Percentiles rank a stretch among this genome's conserved stretches.
phyloP scores from a whole-genome alignment of 306 rosid genomes.

The Datisca glomerata region DNA sequence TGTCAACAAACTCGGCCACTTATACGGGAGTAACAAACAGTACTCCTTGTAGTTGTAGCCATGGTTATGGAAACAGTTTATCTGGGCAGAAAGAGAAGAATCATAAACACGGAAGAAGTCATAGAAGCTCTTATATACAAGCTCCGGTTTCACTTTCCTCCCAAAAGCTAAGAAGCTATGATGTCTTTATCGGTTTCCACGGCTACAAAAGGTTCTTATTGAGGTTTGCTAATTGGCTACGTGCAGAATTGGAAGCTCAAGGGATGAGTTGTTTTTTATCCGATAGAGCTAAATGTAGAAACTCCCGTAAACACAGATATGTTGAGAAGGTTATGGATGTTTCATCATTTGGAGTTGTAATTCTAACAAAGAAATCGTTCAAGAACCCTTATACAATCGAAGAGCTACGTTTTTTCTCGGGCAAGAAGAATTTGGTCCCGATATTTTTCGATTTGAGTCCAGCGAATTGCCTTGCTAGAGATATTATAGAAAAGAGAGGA shows the following conservation, averaged over 20 bases:
- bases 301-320: conserved; percentile 41
- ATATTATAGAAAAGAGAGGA: conserved; percentile 82
- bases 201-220: conserved; percentile 51
- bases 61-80: conserved; percentile 19
- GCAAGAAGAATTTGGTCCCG: conserved; percentile 77
- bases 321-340: conserved; percentile 82
- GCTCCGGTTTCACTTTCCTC: conserved; percentile 54
- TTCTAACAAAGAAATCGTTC: conserved; percentile 76
- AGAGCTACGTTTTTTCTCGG: conserved; percentile 60
- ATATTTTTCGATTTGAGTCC: conserved; percentile 73
- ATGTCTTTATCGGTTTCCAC: conserved; percentile 67
- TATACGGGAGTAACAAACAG: conserved; percentile 44
- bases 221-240: conserved; percentile 68
- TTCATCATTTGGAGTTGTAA: conserved; percentile 65
- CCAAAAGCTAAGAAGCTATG: conserved; percentile 54
- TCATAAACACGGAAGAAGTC: conserved; percentile 27
- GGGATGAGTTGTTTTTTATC: conserved; percentile 77
- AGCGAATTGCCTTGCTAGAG: conserved; percentile 72
- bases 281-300: conserved; percentile 62
- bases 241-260: conserved; percentile 74
- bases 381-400: conserved; percentile 67
- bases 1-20: conserved; percentile 32
- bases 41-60: conserved; percentile 36
- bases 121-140: conserved; percentile 23
- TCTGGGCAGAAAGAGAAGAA: conserved; percentile 32